Conservation (phyloP, 768 basidiomycete genomes). For the Russula compacta region DNA sequence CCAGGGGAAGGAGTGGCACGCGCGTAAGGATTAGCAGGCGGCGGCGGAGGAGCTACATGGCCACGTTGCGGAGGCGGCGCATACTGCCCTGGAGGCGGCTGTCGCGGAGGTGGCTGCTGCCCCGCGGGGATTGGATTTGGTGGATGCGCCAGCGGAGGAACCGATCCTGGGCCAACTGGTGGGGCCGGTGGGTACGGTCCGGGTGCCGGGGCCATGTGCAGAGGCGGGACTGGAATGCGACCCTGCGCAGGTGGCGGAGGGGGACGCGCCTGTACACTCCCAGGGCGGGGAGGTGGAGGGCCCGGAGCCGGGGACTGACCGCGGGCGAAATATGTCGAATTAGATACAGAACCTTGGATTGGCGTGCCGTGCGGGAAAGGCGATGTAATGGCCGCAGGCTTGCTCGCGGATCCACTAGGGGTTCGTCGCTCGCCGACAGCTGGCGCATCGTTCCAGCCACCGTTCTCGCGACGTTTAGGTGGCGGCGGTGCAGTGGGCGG, state of each 20-base stretch:
- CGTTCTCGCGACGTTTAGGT: constrained; percentile 42
- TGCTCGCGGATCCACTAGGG: constrained; percentile 40
- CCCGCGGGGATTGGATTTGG: constrained; percentile 9
- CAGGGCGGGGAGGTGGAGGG: constrained; percentile 53
- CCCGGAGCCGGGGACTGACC: constrained; percentile 34
- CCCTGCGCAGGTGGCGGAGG: constrained; percentile 13
- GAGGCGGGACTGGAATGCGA: constrained; percentile 7
- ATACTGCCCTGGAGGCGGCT: constrained; percentile 32
- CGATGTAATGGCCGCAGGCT: constrained; percentile 68
- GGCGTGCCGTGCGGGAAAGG: constrained; percentile 71
- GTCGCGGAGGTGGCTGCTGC: constrained; percentile 21
- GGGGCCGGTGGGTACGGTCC: constrained; percentile 9
- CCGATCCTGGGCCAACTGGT: not conserved
- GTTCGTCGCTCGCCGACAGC: constrained; percentile 39
- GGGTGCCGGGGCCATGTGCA: not conserved
- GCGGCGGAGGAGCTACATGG: constrained; percentile 21
- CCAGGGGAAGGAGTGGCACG: constrained; percentile 38
- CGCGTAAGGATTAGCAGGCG: constrained; percentile 29
- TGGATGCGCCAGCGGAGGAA: not conserved
- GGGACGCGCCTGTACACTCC: constrained; percentile 36
- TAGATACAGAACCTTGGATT: constrained; percentile 24
- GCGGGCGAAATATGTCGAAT: constrained; percentile 16
- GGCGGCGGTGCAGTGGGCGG: constrained; percentile 48
- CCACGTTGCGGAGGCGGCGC: constrained; percentile 27
- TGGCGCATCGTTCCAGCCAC: constrained; percentile 93